Evolutionary conservation across 176 grass and related monocot genomes (phyloP), one percentile per base, ranked within the genome.

Genomic region (Musa acuminata): DNA sequence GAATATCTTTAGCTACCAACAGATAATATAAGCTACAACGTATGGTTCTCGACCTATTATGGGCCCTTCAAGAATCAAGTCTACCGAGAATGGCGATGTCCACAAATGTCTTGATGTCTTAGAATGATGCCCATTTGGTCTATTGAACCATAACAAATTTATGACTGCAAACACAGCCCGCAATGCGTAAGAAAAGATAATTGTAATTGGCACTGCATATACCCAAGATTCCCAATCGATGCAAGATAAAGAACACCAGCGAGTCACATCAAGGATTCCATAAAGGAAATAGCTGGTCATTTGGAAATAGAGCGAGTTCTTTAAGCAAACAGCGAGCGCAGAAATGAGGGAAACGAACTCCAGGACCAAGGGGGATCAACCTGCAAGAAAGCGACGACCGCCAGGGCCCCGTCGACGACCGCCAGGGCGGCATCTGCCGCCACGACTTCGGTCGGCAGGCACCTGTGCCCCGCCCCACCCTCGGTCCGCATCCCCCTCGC

Each of bases 341-440:
- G 22, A n/a, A 72, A 52, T 51, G 74, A 17, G 51, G 51, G 25
- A 48, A 64, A 35, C 14, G 3, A 77, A 3, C 51, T 8, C 8
- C 22, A 29, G 8, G 52, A 76, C 80, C 64, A 76, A 76, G 70
- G 8, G 27, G 5, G 23, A 23, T n/a, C 55, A 25, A 94, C 96
- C 96, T 99, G 96, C 77, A 99, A 60, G 81, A 95, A 94, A 76
- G 88, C 82, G 19, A 75, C 79, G 62, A 72, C 52, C 1, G 88
- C 81, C 82, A 95, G 85, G 79, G 78, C 65, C 19, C 80, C 84
- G 9, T 95, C 88, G 68, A 95, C 54, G 21, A 80, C 73, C 55
- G 88, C 82, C 19, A 99, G 91, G n/a, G 78, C 80, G 20, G 75
- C 11, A 53, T 89, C 81, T 2, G 88, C 83, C 4, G 74, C 79